phyloP scores from a whole-genome alignment of 2,329 filamentous ascomycete genomes.

The Mycosphaerella sp. region DNA sequence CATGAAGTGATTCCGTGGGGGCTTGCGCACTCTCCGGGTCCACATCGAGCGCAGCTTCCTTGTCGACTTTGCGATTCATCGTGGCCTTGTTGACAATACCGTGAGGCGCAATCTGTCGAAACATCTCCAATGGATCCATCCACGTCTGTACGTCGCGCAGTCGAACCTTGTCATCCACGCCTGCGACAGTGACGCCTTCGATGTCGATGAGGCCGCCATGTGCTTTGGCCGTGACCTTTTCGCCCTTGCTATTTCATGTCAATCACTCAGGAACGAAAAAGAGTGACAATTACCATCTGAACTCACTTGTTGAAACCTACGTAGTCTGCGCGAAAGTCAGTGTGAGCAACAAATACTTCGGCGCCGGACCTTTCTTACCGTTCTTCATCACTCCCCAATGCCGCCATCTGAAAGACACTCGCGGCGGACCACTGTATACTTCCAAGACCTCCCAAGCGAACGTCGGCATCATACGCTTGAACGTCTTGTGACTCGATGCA shows the following conservation, averaged over 20 bases:
- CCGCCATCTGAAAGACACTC: slow-evolving; percentile 58
- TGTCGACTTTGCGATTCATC: slow-evolving; percentile 34
- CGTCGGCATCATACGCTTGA: slow-evolving; percentile 66
- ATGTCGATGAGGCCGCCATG: slow-evolving; percentile 58
- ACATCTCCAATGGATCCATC: slow-evolving; percentile 62
- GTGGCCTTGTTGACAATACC: slow-evolving; percentile 44
- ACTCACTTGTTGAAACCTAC: slow-evolving; percentile 57
- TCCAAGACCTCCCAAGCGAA: slow-evolving; percentile 67
- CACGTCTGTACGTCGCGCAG: slow-evolving; percentile 56
- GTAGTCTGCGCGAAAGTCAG: slow-evolving; percentile 46
- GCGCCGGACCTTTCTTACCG: not conserved
- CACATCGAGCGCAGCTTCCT: slow-evolving; percentile 19
- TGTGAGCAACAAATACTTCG: not conserved
- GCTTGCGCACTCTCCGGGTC: slow-evolving; percentile 13
- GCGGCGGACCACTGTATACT: slow-evolving; percentile 59
- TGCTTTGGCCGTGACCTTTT: slow-evolving; percentile 57
- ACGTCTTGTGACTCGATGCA: slow-evolving; percentile 59
- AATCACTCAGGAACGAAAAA: slow-evolving; percentile 7
- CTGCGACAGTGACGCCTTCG: slow-evolving; percentile 56
- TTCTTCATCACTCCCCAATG: slow-evolving; percentile 63
- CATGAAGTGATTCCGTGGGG: not conserved
- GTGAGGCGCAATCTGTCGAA: slow-evolving; percentile 54
- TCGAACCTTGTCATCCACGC: slow-evolving; percentile 55
- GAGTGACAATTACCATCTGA: not conserved
- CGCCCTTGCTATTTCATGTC: slow-evolving; percentile 46